phyloP scores from a whole-genome alignment of 805 yeast species.

The Scheffersomyces lignosus region DNA sequence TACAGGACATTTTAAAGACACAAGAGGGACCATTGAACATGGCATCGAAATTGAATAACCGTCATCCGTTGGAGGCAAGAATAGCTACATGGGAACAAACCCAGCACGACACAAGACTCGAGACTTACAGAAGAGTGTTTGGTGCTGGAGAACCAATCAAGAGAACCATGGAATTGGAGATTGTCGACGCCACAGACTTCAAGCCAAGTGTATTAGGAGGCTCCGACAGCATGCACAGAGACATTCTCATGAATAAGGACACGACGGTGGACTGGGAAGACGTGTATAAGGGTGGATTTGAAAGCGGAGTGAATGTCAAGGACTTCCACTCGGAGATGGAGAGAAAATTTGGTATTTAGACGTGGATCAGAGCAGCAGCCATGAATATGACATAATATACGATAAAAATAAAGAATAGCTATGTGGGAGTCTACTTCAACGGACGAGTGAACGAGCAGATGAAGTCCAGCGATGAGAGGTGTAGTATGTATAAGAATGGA shows the following conservation, averaged over 20 bases:
- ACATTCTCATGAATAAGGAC: constrained; percentile 78
- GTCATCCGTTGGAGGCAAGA: constrained; percentile 85
- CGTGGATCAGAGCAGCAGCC: no score
- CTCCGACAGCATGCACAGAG: constrained; percentile 61
- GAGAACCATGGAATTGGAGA: constrained; percentile 82
- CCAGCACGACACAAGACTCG: constrained; percentile 68
- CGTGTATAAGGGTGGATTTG: constrained; percentile 63
- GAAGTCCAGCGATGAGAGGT: no score
- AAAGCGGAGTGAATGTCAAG: constrained; percentile 34
- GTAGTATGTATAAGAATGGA: no score
- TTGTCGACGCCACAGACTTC: constrained; percentile 69
- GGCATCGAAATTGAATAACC: constrained; percentile 63
- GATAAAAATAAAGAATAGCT: no score
- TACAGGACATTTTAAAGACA: constrained; percentile 67
- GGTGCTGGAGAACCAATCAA: constrained; percentile 95
- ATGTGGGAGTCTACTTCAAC: no score
- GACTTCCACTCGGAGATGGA: constrained; percentile 80
- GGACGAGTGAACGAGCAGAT: no score
- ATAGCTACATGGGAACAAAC: constrained; percentile 77
- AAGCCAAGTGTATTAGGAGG: constrained; percentile 66
- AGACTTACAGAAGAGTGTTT: constrained; percentile 75
- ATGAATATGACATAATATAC: no score
- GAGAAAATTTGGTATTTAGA: constrained; percentile 53
- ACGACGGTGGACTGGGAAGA: constrained; percentile 91
- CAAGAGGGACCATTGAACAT: constrained; percentile 63